These are phyloP conservation scores for Claviceps sp. DNA, from an alignment of 2,329 filamentous ascomycete species.

Conservation along the genomic window DNA sequence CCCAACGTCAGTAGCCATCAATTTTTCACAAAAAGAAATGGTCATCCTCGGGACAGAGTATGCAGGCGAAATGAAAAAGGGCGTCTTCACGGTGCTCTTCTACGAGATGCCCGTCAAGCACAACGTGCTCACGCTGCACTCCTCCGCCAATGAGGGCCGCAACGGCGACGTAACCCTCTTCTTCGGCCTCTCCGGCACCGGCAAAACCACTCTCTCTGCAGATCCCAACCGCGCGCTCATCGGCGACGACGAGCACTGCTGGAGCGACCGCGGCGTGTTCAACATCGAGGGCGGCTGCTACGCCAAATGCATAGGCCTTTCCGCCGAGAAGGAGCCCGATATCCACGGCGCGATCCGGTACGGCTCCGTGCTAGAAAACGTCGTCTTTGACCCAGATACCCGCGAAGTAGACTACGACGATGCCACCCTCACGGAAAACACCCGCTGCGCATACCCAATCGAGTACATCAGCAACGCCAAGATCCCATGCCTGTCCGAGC, in stretches of 20 bases:
- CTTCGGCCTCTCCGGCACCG: constrained; percentile 96
- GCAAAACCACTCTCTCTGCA: constrained; percentile 96
- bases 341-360: constrained; percentile 94
- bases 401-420: constrained; percentile 94
- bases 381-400: constrained; percentile 86
- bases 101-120: constrained; percentile 99
- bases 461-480: constrained; percentile 99
- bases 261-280: constrained; percentile 92
- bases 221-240: constrained; percentile 94
- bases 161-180: constrained; percentile 95
- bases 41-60: constrained; percentile 99
- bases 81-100: constrained; percentile 97
- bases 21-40: constrained; percentile 99
- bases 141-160: constrained; percentile 93
- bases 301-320: constrained; percentile 95
- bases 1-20: constrained; percentile 92
- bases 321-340: constrained; percentile 97
- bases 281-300: constrained; percentile 99
- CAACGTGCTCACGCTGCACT: constrained; percentile 96
- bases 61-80: constrained; percentile 75
- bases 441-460: constrained; percentile 94
- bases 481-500: constrained; percentile 81
- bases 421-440: constrained; percentile 91
- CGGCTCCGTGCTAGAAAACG: constrained; percentile 95
- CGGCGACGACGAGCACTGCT: constrained; percentile 99